Conservation (phyloP, 2,329 filamentous ascomycete genomes). For the Claviceps sp. region DNA sequence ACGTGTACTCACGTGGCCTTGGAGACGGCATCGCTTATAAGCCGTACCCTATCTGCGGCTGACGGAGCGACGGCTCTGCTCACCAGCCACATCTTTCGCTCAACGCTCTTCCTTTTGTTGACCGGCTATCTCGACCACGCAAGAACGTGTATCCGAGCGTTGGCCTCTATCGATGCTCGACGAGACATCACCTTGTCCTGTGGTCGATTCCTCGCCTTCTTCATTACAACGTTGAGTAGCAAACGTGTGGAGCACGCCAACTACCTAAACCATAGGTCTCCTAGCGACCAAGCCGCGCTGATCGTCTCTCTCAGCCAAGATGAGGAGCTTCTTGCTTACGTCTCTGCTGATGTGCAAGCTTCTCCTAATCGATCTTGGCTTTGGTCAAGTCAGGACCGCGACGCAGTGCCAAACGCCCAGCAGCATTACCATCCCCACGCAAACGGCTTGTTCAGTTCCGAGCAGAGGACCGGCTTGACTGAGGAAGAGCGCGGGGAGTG, state of each 20-base stretch:
- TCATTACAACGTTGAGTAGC: slow-evolving; percentile 51
- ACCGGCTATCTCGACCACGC: slow-evolving; percentile 61
- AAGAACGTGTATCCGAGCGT: slow-evolving; percentile 56
- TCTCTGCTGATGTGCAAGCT: slow-evolving; percentile 75
- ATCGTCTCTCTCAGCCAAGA: slow-evolving; percentile 37
- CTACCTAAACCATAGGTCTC: slow-evolving; percentile 22
- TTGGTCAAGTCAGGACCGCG: slow-evolving; percentile 53
- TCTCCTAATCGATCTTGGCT: slow-evolving; percentile 69
- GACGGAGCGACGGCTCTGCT: slow-evolving; percentile 61
- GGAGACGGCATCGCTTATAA: slow-evolving; percentile 67
- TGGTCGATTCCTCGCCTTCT: slow-evolving; percentile 71
- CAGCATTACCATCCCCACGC: slow-evolving; percentile 14
- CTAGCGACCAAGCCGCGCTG: slow-evolving; percentile 19
- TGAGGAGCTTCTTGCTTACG: slow-evolving; percentile 79
- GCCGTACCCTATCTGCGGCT: slow-evolving; percentile 49
- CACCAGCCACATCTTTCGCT: slow-evolving; percentile 78
- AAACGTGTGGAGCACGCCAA: slow-evolving; percentile 34
- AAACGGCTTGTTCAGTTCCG: slow-evolving; percentile 30
- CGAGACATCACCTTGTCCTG: slow-evolving; percentile 65
- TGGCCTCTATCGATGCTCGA: slow-evolving; percentile 55
- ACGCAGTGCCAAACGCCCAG: slow-evolving; percentile 16
- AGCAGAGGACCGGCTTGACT: slow-evolving; percentile 36
- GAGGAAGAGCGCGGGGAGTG: slow-evolving; percentile 51
- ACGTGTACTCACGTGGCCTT: slow-evolving; percentile 61
- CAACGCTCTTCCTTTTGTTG: slow-evolving; percentile 65